These are phyloP conservation scores for Gastrolobium bilobum DNA, from an alignment of 306 rosid genomes.

Conservation along the genomic window DNA sequence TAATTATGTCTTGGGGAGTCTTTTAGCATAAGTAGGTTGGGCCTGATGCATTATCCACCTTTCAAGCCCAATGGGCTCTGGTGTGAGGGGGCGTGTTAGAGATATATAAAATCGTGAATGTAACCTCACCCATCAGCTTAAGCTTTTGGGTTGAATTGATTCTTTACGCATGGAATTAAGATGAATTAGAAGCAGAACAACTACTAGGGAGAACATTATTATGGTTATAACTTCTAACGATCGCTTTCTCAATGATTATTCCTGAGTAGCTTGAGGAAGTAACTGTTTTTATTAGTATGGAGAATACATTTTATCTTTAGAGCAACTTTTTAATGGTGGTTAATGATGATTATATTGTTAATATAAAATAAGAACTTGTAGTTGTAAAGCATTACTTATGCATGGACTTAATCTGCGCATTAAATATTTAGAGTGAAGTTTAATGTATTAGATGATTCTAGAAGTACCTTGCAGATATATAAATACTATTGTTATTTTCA, in stretches of 20 bases:
- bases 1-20: no score
- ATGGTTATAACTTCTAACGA: conserved; percentile 32
- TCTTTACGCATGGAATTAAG: no score
- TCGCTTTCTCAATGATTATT: conserved; percentile 35
- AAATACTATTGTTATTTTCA: neutral
- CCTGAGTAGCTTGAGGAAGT: conserved; percentile 1
- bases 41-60: no score
- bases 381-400: neutral
- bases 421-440: neutral
- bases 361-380: neutral
- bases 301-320: conserved; percentile 2
- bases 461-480: neutral
- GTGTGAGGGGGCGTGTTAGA: no score
- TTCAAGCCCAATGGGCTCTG: no score
- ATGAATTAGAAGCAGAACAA: neutral
- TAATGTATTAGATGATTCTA: neutral
- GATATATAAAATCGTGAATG: no score
- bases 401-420: neutral
- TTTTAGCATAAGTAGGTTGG: no score
- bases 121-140: no score
- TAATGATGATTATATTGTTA: neutral
- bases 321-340: neutral
- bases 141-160: no score
- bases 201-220: neutral
- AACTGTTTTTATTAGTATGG: neutral